Evolutionary conservation across 257 asterid genomes (phyloP).

Genomic region (Penstemon eatonii): DNA sequence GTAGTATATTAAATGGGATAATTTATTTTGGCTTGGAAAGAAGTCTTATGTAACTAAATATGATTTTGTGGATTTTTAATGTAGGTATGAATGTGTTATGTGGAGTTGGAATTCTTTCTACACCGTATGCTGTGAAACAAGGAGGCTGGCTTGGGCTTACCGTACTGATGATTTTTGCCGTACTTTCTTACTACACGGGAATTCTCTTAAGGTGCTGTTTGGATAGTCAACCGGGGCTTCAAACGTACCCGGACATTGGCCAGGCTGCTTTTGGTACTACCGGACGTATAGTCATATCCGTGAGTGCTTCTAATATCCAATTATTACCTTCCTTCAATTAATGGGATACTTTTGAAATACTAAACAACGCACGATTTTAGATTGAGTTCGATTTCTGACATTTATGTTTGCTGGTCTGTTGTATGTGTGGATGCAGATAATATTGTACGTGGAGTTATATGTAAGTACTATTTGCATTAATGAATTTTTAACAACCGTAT

Average conservation of each 20-base stretch:
- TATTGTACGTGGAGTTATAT: constrained; percentile 82
- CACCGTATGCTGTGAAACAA: constrained; percentile 91
- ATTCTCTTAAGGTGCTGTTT: constrained; percentile 76
- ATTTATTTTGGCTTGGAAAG: background rate
- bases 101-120: constrained; percentile 97
- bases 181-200: constrained; percentile 89
- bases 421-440: constrained; percentile 60
- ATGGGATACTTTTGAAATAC: background rate
- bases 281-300: constrained; percentile 86
- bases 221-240: constrained; percentile 96
- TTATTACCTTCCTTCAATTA: background rate
- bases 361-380: background rate
- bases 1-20: constrained; percentile 31
- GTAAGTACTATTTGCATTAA: constrained; percentile 53
- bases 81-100: constrained; percentile 91
- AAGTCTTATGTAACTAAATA: background rate
- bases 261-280: constrained; percentile 89
- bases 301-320: constrained; percentile 38
- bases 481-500: too few species aligned
- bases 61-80: constrained; percentile 13
- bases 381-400: constrained; percentile 5
- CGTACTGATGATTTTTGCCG: constrained; percentile 59
- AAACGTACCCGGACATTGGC: constrained; percentile 95
- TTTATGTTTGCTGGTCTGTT: constrained; percentile 25
- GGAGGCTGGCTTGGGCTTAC: constrained; percentile 97